Evolutionary conservation across 129 eudicot species (phyloP), one percentile per base, ranked within the genome.

Genomic region (Ambrosia artemisiifolia): DNA sequence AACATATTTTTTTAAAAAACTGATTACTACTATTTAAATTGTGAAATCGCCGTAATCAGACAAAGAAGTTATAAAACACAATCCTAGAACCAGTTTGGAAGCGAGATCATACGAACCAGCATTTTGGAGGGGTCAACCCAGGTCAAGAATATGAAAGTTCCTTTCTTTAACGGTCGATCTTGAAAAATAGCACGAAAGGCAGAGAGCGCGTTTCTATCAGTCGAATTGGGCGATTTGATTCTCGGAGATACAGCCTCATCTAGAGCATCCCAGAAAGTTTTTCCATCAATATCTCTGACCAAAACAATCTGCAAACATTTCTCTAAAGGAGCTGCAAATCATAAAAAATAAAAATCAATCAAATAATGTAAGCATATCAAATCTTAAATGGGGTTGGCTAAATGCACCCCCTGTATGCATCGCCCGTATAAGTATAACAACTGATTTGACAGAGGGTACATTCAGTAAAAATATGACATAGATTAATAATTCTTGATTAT

Each of bases 211-310:
- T 84, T 73, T 77, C 86, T 61, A 78, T 89, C 96, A 46, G 49
- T 72, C 42, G 87, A 77, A 84, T 80, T 80, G n/a, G 87, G 92
- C 4, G 90, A 76, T 74, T 75, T 83, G 50, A 93, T 80, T 86
- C 95, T 71, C 47, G 98, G 95, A 13, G 90, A 78, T 33, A 93
- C 49, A 32, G 98, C 96, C 59, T 93, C 98, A 20, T 87, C 88
- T 53, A 93, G 75, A 36, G 98, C 96, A 75, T 87, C 92, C 98
- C 98, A 93, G 73, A 93, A 93, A 20, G 95, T 87, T 73, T 93
- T 89, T 10, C 98, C 98, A 79, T 87, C 98, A 24, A 93, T 82
- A 79, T 93, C 96, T 84, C 96, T 85, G 9, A 93, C 98, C 38
- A 93, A 81, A 69, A 88, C 83, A 77, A 93, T 93, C 30, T 87